Conservation (phyloP, 192 early-diverging fungal genomes). For the Linnemannia hyalina region DNA sequence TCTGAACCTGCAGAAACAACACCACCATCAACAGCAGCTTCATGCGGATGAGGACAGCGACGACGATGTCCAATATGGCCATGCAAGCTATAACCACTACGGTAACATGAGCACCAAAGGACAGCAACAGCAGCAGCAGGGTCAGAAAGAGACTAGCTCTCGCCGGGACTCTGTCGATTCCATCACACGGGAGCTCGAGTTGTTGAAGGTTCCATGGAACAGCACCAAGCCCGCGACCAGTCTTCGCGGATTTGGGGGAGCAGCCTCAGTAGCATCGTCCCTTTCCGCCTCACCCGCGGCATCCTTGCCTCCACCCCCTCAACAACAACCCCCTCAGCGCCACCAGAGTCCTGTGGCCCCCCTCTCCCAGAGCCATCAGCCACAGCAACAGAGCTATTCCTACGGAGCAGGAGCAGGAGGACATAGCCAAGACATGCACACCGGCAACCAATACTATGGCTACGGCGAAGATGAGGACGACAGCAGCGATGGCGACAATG, state of each 20-base stretch:
- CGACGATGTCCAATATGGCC: slow-evolving; percentile 18
- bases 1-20: not conserved
- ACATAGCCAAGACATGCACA: not conserved
- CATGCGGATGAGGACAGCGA: slow-evolving; percentile 23
- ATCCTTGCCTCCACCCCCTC: slow-evolving; percentile 8
- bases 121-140: not conserved
- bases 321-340: not conserved
- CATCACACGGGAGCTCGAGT: slow-evolving; percentile 48
- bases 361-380: not conserved
- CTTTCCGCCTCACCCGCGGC: not conserved
- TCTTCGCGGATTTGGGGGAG: not conserved
- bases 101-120: not conserved
- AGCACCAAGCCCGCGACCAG: slow-evolving; percentile 6
- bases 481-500: slow-evolving; percentile 35
- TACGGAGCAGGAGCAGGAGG: slow-evolving; percentile 11
- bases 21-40: slow-evolving; percentile 7
- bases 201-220: slow-evolving; percentile 53
- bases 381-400: slow-evolving; percentile 22
- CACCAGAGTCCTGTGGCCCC: not conserved
- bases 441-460: slow-evolving; percentile 29
- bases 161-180: slow-evolving; percentile 48
- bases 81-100: slow-evolving; percentile 16
- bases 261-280: not conserved
- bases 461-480: slow-evolving; percentile 26
- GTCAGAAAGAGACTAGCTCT: not conserved